Evolutionary conservation across 192 early-diverging fungal genomes (phyloP), one percentile per base, ranked within the genome.

Genomic region (Podila minutissima): DNA sequence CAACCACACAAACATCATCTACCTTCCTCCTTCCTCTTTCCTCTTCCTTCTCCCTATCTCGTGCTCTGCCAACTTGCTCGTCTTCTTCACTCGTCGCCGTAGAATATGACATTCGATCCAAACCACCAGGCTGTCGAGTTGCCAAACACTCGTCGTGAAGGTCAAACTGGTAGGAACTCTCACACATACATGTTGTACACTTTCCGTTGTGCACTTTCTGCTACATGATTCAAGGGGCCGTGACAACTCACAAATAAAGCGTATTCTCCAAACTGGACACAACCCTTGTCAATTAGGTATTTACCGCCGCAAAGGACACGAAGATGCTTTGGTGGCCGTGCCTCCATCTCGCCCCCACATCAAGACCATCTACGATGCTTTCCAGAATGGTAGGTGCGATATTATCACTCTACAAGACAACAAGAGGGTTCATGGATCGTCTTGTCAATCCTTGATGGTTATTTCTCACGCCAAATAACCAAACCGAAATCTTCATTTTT

Each of bases 81-180:
- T 1, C 29, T n/a, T 48, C 12, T 33, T 58, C 46, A 22, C 64
- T 13, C 26, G 1, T 26, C 15, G 3, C 51, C 32, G 17, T 22
- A 22, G 22, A 72, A 22, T 4, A 64, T 72, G 69, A 46, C 79
- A 12, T 53, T 86, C 50, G 83, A 83, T 69, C 64, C 67, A 31
- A 69, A 84, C 64, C 66, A 63, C 17, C 87, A 87, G 59, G 59
- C 83, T 7, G 71, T 85, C 26, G 89, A 88, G 60, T 51, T 90
- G 10, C 89, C 89, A 6, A 77, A 82, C 28, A 79, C 83, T 9
- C 70, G 79, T 59, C 71, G 83, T 22, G 83, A 85, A 51, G 89
- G 89, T n/a, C 84, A 87, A 71, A 87, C 89, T 3, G 87, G 88
- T 89, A 71, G 62, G 32, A 19, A 5, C 26, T 2, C 12, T 28